phyloP scores from a whole-genome alignment of 176 grass and related monocot species.

The Lolium rigidum region DNA sequence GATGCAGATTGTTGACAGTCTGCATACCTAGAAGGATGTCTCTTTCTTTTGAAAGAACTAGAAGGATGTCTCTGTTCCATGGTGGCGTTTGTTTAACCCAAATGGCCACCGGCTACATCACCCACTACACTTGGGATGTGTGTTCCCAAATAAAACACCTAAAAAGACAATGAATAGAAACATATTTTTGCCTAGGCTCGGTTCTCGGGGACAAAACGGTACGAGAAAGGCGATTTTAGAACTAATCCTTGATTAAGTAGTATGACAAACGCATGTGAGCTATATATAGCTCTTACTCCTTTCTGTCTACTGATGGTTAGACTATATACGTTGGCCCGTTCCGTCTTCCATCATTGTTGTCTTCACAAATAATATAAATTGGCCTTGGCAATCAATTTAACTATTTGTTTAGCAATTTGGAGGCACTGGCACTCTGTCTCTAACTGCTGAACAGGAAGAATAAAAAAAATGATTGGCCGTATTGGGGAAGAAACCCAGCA shows the following conservation, averaged over 20 bases:
- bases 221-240: conserved; percentile 20
- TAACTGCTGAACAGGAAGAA: neutral
- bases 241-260: conserved; percentile 9
- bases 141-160: neutral
- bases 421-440: neutral
- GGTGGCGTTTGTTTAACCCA: conserved; percentile 33
- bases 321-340: no score
- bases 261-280: conserved; percentile 45
- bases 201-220: neutral
- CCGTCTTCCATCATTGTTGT: no score
- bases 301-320: conserved; percentile 1
- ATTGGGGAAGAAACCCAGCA: no score
- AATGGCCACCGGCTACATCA: conserved; percentile 12
- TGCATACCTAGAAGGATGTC: conserved; percentile 49
- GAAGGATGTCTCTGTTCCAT: conserved; percentile 56
- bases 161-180: neutral
- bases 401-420: neutral
- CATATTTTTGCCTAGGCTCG: neutral
- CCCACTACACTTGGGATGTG: conserved; percentile 12
- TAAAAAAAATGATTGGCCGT: no score
- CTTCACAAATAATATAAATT: no score
- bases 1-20: conserved; percentile 45
- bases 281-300: conserved; percentile 15
- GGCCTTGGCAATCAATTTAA: no score
- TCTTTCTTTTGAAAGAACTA: neutral